These are phyloP conservation scores for Saccharomyces pastorianus DNA, from an alignment of 1,139 yeast species.

Conservation along the genomic window DNA sequence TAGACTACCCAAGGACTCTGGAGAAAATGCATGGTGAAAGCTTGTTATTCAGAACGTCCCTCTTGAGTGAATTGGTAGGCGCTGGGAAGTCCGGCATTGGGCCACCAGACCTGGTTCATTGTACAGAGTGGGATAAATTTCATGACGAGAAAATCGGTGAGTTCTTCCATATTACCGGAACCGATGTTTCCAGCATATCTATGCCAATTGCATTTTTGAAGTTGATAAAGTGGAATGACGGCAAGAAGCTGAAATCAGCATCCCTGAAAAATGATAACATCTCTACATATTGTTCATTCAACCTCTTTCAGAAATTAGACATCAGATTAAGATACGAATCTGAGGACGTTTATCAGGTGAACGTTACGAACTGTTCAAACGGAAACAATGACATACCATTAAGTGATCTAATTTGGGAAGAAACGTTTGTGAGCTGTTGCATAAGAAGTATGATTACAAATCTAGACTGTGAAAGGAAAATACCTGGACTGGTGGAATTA, in stretches of 20 bases:
- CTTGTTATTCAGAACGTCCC: slow-evolving; percentile 18
- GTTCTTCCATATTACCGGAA: slow-evolving; percentile 43
- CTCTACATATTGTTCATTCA: slow-evolving; percentile 53
- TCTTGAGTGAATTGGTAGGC: slow-evolving; percentile 14
- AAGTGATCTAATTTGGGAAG: slow-evolving; percentile 54
- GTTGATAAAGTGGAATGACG: slow-evolving; percentile 41
- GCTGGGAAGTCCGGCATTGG: slow-evolving; percentile 42
- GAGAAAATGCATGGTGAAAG: slow-evolving; percentile 27
- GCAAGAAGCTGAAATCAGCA: slow-evolving; percentile 6
- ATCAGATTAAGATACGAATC: slow-evolving; percentile 58
- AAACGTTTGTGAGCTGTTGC: slow-evolving; percentile 66
- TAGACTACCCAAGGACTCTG: slow-evolving; percentile 18
- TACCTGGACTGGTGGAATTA: slow-evolving; percentile 44
- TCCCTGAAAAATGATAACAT: slow-evolving; percentile 26
- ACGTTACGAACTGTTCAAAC: slow-evolving; percentile 31
- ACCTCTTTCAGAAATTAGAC: slow-evolving; percentile 59
- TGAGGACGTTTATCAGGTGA: slow-evolving; percentile 39
- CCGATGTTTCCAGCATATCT: slow-evolving; percentile 50
- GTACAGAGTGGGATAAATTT: slow-evolving; percentile 38
- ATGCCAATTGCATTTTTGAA: slow-evolving; percentile 67
- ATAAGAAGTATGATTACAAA: slow-evolving; percentile 63
- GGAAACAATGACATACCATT: slow-evolving; percentile 13
- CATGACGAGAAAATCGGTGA: slow-evolving; percentile 36
- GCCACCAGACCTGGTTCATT: slow-evolving; percentile 81
- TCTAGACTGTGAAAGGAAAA: slow-evolving; percentile 55